Evolutionary conservation across 768 basidiomycete species (phyloP).

Genomic region (Agaricus bisporus): DNA sequence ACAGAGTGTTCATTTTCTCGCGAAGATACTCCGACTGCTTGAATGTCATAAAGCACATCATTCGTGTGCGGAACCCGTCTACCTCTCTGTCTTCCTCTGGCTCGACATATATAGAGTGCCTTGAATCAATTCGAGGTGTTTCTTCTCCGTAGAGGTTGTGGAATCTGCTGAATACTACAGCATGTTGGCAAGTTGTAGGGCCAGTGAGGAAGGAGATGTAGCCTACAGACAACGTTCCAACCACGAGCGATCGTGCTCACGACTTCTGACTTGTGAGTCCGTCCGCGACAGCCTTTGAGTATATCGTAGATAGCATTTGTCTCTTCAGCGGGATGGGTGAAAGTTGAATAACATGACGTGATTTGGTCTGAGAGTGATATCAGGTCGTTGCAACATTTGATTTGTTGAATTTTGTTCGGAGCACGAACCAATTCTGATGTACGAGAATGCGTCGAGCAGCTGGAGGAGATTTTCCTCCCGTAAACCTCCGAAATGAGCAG

Average conservation of each 20-base stretch:
- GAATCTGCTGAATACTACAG: conserved; percentile 43
- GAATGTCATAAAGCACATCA: conserved; percentile 38
- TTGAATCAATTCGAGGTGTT: conserved; percentile 44
- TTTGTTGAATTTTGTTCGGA: not conserved
- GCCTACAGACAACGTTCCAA: conserved; percentile 41
- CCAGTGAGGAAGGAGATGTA: not conserved
- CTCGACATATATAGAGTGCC: conserved; percentile 38
- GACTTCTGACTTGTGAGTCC: conserved; percentile 34
- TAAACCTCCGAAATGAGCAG: conserved; percentile 28
- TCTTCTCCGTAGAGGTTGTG: conserved; percentile 55
- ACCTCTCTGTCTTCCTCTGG: conserved; percentile 17
- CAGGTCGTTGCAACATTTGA: not conserved
- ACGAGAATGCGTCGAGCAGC: conserved; percentile 46
- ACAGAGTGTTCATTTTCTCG: conserved; percentile 38
- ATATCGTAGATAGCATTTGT: conserved; percentile 45
- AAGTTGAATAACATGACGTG: conserved; percentile 56
- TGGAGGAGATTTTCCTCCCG: conserved; percentile 33
- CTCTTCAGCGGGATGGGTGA: conserved; percentile 44
- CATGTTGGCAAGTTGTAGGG: not conserved
- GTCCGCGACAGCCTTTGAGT: conserved; percentile 34
- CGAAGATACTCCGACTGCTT: conserved; percentile 39
- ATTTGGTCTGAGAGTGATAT: conserved; percentile 39
- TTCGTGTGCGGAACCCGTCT: conserved; percentile 26
- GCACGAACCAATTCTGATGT: conserved; percentile 46
- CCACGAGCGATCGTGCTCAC: conserved; percentile 44